A percentile compares a stretch with the other conserved stretches of the same genome.
Conservation (phyloP, 179 eudicot genomes). For the Silene noctiflora region DNA sequence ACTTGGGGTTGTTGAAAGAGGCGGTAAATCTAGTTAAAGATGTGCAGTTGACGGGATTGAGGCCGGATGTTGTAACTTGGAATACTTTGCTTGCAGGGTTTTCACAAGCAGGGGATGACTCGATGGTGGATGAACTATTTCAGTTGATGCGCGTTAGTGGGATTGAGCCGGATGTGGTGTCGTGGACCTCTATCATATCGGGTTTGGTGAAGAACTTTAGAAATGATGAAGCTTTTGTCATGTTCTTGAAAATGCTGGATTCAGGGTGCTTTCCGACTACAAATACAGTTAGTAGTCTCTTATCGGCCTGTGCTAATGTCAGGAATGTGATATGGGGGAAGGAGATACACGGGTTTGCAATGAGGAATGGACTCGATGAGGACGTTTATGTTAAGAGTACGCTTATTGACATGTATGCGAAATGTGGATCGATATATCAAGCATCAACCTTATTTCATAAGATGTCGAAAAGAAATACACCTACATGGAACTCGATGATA, state of each 20-base stretch:
- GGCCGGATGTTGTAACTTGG: conserved; percentile 72
- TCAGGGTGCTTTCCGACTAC: conserved; percentile 47
- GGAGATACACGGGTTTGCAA: conserved; percentile 68
- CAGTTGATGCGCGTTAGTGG: conserved; percentile 46
- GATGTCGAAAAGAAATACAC: conserved; percentile 49
- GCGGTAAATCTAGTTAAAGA: conserved; percentile 53
- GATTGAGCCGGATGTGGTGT: conserved; percentile 69
- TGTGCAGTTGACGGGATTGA: conserved; percentile 34
- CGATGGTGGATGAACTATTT: conserved; percentile 53
- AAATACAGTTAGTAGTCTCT: conserved; percentile 58
- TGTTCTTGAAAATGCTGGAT: conserved; percentile 58
- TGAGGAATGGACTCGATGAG: conserved; percentile 39
- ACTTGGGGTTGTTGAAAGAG: conserved; percentile 48
- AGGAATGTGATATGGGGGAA: conserved; percentile 54
- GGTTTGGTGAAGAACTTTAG: conserved; percentile 66
- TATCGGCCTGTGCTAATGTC: conserved; percentile 67
- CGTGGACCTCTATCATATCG: conserved; percentile 77
- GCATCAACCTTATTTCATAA: conserved; percentile 51
- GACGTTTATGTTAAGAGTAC: conserved; percentile 67
- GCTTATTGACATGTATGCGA: conserved; percentile 79
- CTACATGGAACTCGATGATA: conserved; percentile 90
- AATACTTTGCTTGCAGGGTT: conserved; percentile 70
- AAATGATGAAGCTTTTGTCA: conserved; percentile 44
- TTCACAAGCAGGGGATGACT: conserved; percentile 54
- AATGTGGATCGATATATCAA: conserved; percentile 59